Evolutionary conservation across 2,329 filamentous ascomycete genomes (phyloP), one percentile per base, ranked within the genome.

Genomic region (Aspergillus novofumigatus): DNA sequence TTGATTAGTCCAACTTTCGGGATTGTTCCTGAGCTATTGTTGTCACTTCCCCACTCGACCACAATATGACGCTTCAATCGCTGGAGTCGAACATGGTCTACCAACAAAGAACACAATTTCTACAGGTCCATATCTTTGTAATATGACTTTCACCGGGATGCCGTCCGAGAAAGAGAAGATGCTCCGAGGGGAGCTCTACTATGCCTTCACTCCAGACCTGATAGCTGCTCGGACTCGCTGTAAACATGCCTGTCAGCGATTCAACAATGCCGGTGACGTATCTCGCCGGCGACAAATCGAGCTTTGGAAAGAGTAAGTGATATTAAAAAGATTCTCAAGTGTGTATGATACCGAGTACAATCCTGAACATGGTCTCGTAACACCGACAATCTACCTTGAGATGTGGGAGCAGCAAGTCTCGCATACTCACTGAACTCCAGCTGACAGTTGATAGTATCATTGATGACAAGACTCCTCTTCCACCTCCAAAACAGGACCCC

Each of bases 161-260:
- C 11, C 28, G 6, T 25, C 49, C 10, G 69, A 74, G 55, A 69
- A 61, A 57, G 66, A 74, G 42, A 75, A 71, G 53, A 91, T 90
- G 86, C 73, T 77, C 50, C 77, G 80, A 14, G 88, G 88, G 51
- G 86, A 93, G 69, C 80, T 93, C 10, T 92, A 91, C 72, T 82
- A 86, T 64, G 85, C 88, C 45, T 92, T 92, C 67, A 83, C 84
- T 0, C 87, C 89, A 0, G 83, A 88, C 35, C 76, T 94, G 3
- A 74, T 83, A 2, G 84, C 81, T 1, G 86, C 81, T 42, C 83
- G 90, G 20, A 75, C 77, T n/a, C 80, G 85, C 14, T 90, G 87
- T 71, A 80, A 80, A 45, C 72, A 77, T 32, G 88, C 89, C 0
- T 85, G 82, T 64, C 72, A 80, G 23, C 78, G 78, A 25, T 91